Conservation (phyloP, 2,329 filamentous ascomycete genomes). For the Alternaria ventricosa region DNA sequence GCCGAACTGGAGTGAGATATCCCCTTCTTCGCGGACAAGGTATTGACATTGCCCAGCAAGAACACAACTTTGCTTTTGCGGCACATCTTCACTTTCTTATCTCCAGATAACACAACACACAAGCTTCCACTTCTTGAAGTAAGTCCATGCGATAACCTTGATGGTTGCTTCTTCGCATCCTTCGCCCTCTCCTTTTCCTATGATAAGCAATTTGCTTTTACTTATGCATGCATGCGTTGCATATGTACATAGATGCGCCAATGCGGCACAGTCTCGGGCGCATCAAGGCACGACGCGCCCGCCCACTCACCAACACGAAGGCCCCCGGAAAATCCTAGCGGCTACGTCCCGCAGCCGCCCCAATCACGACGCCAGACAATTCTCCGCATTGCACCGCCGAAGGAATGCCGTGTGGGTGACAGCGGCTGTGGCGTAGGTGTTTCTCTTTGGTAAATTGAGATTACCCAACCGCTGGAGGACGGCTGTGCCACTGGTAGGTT, state of each 20-base stretch:
- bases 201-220: neutral
- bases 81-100: neutral
- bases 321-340: neutral
- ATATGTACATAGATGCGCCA: neutral
- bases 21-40: neutral
- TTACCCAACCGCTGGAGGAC: slow-evolving; percentile 12
- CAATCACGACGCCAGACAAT: neutral
- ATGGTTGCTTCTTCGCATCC: neutral
- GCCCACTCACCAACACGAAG: neutral
- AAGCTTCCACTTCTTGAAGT: neutral
- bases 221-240: neutral
- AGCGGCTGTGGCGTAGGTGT: neutral
- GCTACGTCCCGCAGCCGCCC: neutral
- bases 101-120: neutral
- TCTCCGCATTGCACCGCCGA: neutral
- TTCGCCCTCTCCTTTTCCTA: neutral
- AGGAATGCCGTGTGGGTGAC: neutral
- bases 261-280: neutral
- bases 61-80: neutral
- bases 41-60: neutral
- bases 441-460: neutral
- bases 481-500: slow-evolving; percentile 18
- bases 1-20: neutral
- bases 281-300: neutral
- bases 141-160: neutral